Percentiles rank a stretch among this genome's conserved stretches.
Conservation (phyloP, 768 basidiomycete species). For the Coprinopsis strossmayeri region DNA sequence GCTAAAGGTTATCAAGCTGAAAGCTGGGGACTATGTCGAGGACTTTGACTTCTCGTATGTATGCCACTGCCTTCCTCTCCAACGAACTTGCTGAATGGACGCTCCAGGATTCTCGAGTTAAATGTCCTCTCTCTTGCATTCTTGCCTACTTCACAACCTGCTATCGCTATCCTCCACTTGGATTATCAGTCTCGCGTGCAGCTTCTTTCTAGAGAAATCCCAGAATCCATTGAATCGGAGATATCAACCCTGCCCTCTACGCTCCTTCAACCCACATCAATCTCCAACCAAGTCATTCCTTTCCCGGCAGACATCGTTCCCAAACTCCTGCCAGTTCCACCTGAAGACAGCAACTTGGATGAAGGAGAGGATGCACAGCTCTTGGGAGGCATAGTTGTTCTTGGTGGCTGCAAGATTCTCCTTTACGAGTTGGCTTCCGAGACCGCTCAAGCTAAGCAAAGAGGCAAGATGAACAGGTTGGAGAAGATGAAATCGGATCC, state of each 20-base stretch:
- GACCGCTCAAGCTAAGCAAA: constrained; percentile 44
- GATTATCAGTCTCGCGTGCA: constrained; percentile 61
- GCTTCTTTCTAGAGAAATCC: constrained; percentile 53
- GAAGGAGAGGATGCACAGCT: constrained; percentile 23
- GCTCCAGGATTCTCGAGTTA: constrained; percentile 51
- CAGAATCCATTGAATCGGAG: constrained; percentile 41
- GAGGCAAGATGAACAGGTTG: constrained; percentile 46
- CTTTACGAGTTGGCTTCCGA: constrained; percentile 51
- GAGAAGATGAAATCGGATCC: constrained; percentile 44
- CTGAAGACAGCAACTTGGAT: constrained; percentile 19
- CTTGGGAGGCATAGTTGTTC: constrained; percentile 63
- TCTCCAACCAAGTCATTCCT: constrained; percentile 45
- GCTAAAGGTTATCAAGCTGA: constrained; percentile 55
- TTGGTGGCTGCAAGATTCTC: constrained; percentile 61
- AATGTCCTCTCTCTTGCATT: constrained; percentile 66
- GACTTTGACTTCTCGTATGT: constrained; percentile 65
- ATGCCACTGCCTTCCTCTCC: not conserved
- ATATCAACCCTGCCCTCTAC: constrained; percentile 41
- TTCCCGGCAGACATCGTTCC: constrained; percentile 33
- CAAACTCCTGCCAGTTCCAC: constrained; percentile 34
- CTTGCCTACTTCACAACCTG: constrained; percentile 38
- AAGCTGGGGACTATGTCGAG: constrained; percentile 44
- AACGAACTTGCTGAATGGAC: not conserved
- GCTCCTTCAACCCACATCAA: constrained; percentile 43
- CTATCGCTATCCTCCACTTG: constrained; percentile 61